Percentiles rank a stretch among this genome's conserved stretches.
phyloP scores from a whole-genome alignment of 441 rosid genomes.

The Codiaeum variegatum region DNA sequence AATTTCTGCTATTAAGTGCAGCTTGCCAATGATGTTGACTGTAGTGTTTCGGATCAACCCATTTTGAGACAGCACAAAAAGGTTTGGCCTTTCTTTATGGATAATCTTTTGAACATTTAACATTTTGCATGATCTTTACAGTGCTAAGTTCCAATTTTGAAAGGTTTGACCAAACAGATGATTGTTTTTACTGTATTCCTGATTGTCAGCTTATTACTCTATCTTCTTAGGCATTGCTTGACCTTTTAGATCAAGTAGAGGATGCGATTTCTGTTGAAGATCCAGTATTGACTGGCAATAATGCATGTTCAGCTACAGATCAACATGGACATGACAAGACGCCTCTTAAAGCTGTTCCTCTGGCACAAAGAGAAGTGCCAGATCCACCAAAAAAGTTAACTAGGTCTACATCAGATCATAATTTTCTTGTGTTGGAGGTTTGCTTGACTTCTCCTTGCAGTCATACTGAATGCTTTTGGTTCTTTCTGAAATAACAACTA shows the following conservation, averaged over 20 bases:
- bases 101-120: not conserved
- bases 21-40: conserved; percentile 38
- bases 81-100: conserved; percentile 36
- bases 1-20: conserved; percentile 32
- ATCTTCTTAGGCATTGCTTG: conserved; percentile 70
- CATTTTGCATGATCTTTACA: not conserved
- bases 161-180: not conserved
- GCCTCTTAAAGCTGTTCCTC: conserved; percentile 23
- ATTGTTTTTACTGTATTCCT: conserved; percentile 3
- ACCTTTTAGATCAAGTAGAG: conserved; percentile 91
- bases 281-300: conserved; percentile 32
- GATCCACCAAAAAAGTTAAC: conserved; percentile 27
- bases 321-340: conserved; percentile 28
- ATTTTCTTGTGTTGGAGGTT: conserved; percentile 94
- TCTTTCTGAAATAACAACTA: not conserved
- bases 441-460: not conserved
- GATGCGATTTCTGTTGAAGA: conserved; percentile 84
- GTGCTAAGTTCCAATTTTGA: not conserved
- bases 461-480: not conserved
- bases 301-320: conserved; percentile 38
- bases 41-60: conserved; percentile 41
- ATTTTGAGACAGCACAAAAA: conserved; percentile 69
- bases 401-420: conserved; percentile 30
- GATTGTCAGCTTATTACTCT: conserved; percentile 6
- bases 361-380: conserved; percentile 26